A percentile compares a stretch with the other conserved stretches of the same genome.
These are phyloP conservation scores for Isoetes taiwanensis DNA, from an alignment of 75 land plant genomes.

Conservation along the genomic window DNA sequence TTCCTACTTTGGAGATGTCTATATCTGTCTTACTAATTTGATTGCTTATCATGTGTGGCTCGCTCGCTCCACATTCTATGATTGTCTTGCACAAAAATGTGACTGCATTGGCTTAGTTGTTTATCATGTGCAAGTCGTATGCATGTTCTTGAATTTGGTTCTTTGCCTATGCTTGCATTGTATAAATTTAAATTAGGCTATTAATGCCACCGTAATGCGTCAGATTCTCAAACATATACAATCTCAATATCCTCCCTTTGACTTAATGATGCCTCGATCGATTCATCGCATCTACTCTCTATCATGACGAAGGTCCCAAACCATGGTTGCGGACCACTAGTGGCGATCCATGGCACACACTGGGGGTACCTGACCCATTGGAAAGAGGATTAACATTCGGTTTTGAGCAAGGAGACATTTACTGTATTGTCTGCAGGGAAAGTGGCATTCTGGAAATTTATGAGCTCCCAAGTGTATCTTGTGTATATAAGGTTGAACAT, in stretches of 20 bases:
- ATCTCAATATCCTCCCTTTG: constrained; percentile 43
- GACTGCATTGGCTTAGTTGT: no score
- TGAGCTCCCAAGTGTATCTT: constrained; percentile 74
- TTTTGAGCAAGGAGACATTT: constrained; percentile 67
- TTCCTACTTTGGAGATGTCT: no score
- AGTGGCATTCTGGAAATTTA: constrained; percentile 69
- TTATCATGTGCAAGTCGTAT: no score
- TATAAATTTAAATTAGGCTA: no score
- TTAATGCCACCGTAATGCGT: constrained; percentile 5
- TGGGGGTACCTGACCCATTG: constrained; percentile 47
- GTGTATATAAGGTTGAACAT: constrained; percentile 70
- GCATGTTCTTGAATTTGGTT: no score
- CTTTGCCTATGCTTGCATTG: no score
- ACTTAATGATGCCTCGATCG: constrained; percentile 32
- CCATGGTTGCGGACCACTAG: constrained; percentile 90
- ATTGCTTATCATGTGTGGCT: no score
- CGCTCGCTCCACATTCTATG: no score
- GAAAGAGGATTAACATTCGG: constrained; percentile 48
- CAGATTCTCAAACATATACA: constrained; percentile 65
- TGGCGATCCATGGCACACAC: constrained; percentile 80
- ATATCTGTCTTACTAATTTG: no score
- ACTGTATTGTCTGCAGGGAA: constrained; percentile 71
- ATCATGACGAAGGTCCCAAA: constrained; percentile 84
- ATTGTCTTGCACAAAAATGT: no score
- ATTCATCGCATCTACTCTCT: constrained; percentile 75